Evolutionary conservation across 768 basidiomycete species (phyloP).

Genomic region (Hydnum rufescens): DNA sequence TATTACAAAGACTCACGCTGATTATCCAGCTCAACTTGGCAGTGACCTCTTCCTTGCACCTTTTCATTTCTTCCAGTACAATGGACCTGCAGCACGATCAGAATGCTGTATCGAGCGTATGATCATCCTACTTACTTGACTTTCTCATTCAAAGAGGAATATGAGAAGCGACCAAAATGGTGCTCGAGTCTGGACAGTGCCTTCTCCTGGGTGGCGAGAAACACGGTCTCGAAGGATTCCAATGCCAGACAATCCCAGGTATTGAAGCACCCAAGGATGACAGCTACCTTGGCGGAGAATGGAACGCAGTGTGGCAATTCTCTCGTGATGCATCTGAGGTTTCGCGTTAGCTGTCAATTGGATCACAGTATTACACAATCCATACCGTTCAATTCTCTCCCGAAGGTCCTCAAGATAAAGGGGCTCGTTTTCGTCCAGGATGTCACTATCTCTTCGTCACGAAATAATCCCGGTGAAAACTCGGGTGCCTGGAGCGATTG

Average conservation of each 20-base stretch:
- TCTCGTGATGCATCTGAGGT: constrained; percentile 16
- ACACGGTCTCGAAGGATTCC: constrained; percentile 21
- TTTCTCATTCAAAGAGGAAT: constrained; percentile 3
- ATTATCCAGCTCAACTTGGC: too few species aligned
- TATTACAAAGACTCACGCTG: too few species aligned
- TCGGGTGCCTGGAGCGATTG: too few species aligned
- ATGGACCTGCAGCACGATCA: too few species aligned
- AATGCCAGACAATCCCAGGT: constrained; percentile 22
- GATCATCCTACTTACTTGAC: too few species aligned
- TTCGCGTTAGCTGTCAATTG: background rate
- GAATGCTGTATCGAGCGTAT: too few species aligned
- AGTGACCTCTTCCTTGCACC: too few species aligned
- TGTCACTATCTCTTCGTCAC: too few species aligned
- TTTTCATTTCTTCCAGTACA: too few species aligned
- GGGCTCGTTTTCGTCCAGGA: too few species aligned
- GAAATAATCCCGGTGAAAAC: too few species aligned
- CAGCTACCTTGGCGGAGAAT: constrained; percentile 19
- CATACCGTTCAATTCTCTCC: background rate
- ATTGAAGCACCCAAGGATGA: constrained; percentile 19
- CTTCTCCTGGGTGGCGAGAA: constrained; percentile 4
- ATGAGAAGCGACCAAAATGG: constrained; percentile 25
- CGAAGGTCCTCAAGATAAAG: too few species aligned
- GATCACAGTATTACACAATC: background rate
- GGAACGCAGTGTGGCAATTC: constrained; percentile 24
- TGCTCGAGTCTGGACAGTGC: constrained; percentile 15